Conservation (phyloP, 805 yeast species). For the Candida ortonii region DNA sequence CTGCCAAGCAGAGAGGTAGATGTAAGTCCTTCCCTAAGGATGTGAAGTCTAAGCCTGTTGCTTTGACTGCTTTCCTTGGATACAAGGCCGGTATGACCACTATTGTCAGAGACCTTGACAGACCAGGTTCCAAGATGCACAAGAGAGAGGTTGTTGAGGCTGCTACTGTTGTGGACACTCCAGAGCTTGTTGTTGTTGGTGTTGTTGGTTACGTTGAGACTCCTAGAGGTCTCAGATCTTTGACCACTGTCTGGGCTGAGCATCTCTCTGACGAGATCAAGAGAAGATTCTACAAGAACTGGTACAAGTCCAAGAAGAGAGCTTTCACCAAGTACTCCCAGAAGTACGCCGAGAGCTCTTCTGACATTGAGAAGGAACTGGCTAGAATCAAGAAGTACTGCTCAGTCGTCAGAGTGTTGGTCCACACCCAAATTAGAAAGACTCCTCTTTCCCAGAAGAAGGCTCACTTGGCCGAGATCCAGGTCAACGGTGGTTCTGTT, state of each 20-base stretch:
- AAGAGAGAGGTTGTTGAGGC: conserved; percentile 99
- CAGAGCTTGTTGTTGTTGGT: conserved; percentile 98
- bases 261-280: conserved; percentile 98
- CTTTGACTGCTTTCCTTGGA: conserved; percentile 99
- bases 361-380: conserved; percentile 89
- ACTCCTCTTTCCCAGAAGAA: conserved; percentile 99
- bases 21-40: conserved; percentile 99
- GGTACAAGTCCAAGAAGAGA: conserved; percentile 99
- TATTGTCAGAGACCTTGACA: conserved; percentile 99
- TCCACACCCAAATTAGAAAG: conserved; percentile 99
- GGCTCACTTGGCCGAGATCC: conserved; percentile 99
- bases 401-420: conserved; percentile 96
- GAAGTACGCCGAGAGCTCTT: conserved; percentile 91
- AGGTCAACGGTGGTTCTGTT: conserved; percentile 98
- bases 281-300: conserved; percentile 99
- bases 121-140: conserved; percentile 99
- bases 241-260: conserved; percentile 99
- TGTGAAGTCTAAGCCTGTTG: conserved; percentile 95
- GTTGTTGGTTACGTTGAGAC: conserved; percentile 99
- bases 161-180: conserved; percentile 98
- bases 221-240: conserved; percentile 99
- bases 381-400: conserved; percentile 99
- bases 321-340: conserved; percentile 99
- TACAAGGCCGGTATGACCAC: conserved; percentile 99
- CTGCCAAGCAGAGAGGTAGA: conserved; percentile 97